Evolutionary conservation across 768 basidiomycete genomes (phyloP), one percentile per base, ranked within the genome.

Genomic region (Suillus hirtellus): DNA sequence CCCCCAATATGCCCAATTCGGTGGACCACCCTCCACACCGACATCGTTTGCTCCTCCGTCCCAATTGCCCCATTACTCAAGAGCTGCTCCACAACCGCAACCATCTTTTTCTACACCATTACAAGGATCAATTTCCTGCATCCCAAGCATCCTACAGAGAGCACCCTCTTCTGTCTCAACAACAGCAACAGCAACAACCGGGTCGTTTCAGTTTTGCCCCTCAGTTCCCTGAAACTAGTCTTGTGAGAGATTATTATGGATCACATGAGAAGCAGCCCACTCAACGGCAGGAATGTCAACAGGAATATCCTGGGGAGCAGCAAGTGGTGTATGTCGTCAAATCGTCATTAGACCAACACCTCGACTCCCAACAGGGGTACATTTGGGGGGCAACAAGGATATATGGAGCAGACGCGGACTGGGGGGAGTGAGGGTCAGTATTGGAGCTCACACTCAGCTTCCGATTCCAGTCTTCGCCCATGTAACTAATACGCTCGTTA

Each of bases 101-200:
- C 37, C 37, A 7, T 56, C 55, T 17, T 40, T 55, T 9, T 37
- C 55, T 56, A 8, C 21, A 40, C 37, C 24, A 27, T 40, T 17
- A 24, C 37, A 56, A 40, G 9, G 37, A 9, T 2, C 55, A 40
- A 27, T 56, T 24, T 40, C 55, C 55, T 56, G 14, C 55, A 24
- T 56, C 55, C 11, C 55, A 27, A 40, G 19, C 52, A 10, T 10
- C 52, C 5, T 53, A 53, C 19, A 53, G 52, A 31, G 52, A 53
- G 11, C 52, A 53, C 19, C 31, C 31, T 6, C 52, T 11, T 53
- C 52, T 21, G 9, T 40, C 37, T 40, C 55, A 56, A 17, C 54
- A 38, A 24, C 35, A 54, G 53, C 52, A 35, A n/a, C 35, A 55
- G 53, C 54, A 56, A 56, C 54, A 24, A n/a, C 19, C 21, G 37